Conservation (phyloP, 352 stramenopile genomes). For the Elongisporangium prolatum region DNA sequence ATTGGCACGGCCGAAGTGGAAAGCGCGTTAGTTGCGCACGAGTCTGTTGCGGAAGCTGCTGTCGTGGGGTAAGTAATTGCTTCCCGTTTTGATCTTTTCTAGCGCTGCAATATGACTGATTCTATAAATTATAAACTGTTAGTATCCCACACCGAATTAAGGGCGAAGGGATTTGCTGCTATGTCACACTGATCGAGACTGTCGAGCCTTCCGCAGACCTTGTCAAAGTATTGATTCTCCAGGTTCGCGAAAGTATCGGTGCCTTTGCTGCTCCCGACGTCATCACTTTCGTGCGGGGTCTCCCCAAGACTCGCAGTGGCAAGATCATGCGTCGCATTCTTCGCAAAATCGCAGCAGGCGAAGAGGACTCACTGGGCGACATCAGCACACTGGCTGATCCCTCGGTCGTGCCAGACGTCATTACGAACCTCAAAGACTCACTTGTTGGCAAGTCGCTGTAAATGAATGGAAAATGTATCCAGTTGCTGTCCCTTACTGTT, state of each 20-base stretch:
- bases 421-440: conserved; percentile 83
- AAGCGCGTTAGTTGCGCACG: conserved; percentile 90
- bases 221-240: conserved; percentile 58
- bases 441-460: conserved; percentile 62
- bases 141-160: conserved; percentile 95
- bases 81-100: background rate
- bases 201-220: conserved; percentile 55
- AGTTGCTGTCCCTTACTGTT: too few relatives aligned
- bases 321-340: conserved; percentile 99
- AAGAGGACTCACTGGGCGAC: conserved; percentile 94
- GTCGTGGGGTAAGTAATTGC: conserved; percentile 80
- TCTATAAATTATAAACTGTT: background rate
- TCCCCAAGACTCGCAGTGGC: conserved; percentile 95
- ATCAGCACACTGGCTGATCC: conserved; percentile 96
- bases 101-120: background rate
- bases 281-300: conserved; percentile 86
- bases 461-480: too few relatives aligned
- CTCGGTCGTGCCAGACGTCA: conserved; percentile 92
- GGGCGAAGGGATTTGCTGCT: conserved; percentile 95
- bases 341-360: conserved; percentile 95
- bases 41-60: conserved; percentile 90
- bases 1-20: conserved; percentile 89
- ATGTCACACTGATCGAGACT: conserved; percentile 86
- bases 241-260: conserved; percentile 92
- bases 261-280: conserved; percentile 95